Evolutionary conservation across 805 yeast genomes (phyloP).

Genomic region (Cyberlindnera maritima): DNA sequence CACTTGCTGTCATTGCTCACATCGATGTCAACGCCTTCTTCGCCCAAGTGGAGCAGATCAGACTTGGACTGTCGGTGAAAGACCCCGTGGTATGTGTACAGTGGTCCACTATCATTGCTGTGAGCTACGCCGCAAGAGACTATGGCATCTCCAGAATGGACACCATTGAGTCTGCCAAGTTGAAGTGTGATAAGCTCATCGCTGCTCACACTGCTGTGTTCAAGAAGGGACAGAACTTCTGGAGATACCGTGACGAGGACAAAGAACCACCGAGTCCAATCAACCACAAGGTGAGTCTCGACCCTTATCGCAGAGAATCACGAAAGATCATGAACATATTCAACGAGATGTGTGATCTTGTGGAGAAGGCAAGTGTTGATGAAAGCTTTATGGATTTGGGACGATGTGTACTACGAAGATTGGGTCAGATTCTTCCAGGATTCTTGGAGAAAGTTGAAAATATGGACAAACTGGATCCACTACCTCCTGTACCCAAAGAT

Average conservation of each 20-base stretch:
- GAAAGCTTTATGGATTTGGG: conserved; percentile 90
- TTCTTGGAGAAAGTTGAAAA: conserved; percentile 26
- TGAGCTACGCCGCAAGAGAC: conserved; percentile 83
- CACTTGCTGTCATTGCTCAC: conserved; percentile 77
- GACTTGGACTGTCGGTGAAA: conserved; percentile 59
- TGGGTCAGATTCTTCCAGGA: conserved; percentile 47
- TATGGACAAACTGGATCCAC: conserved; percentile 21
- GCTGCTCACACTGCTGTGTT: conserved; percentile 94
- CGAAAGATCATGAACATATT: conserved; percentile 72
- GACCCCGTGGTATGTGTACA: conserved; percentile 94
- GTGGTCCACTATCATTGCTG: conserved; percentile 89
- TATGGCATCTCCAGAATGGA: conserved; percentile 83
- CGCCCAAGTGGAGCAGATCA: conserved; percentile 87
- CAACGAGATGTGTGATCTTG: conserved; percentile 56
- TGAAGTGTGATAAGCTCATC: conserved; percentile 72
- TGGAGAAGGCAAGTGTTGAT: conserved; percentile 95
- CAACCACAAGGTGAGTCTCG: conserved; percentile 80
- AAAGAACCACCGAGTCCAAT: conserved; percentile 53
- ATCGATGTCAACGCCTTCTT: conserved; percentile 93
- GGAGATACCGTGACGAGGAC: conserved; percentile 65
- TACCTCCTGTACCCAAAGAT: conserved; percentile 40
- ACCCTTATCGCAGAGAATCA: conserved; percentile 87
- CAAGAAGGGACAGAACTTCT: conserved; percentile 76
- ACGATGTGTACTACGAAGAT: conserved; percentile 45
- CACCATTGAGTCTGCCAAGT: conserved; percentile 58